Conservation (phyloP, 371 early-diverging fungal species). For the Mortierella sp. region DNA sequence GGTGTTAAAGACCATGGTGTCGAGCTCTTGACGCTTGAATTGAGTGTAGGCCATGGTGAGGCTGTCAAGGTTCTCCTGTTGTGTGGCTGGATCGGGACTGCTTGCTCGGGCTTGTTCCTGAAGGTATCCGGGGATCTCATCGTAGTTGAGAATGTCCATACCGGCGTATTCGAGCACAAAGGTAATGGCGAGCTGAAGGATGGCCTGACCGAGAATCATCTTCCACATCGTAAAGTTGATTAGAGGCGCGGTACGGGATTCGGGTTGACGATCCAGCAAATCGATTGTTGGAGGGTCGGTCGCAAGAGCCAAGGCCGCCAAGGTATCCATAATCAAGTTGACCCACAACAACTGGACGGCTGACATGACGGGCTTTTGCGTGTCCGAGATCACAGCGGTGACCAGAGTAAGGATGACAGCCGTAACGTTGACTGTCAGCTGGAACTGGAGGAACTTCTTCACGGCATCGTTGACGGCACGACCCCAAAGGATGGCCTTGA, state of each 20-base stretch:
- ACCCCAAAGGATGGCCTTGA: conserved; percentile 85
- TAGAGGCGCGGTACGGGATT: conserved; percentile 72
- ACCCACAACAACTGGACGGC: conserved; percentile 87
- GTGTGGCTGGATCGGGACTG: not conserved
- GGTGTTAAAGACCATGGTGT: conserved; percentile 80
- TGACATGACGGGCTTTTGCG: conserved; percentile 69
- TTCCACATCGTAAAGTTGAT: conserved; percentile 82
- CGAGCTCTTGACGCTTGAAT: conserved; percentile 57
- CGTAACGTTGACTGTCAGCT: conserved; percentile 82
- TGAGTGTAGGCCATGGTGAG: conserved; percentile 13
- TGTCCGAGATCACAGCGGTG: conserved; percentile 66
- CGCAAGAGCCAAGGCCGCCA: conserved; percentile 83
- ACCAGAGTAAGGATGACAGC: conserved; percentile 78
- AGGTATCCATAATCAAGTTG: conserved; percentile 86
- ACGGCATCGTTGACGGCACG: conserved; percentile 84
- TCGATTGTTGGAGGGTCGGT: conserved; percentile 81
- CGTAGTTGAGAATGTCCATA: conserved; percentile 58
- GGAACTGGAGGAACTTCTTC: conserved; percentile 87
- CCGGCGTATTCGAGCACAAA: conserved; percentile 69
- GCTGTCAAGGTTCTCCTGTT: not conserved
- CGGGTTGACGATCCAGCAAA: conserved; percentile 73
- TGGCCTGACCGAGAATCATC: conserved; percentile 75
- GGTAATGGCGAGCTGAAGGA: conserved; percentile 72
- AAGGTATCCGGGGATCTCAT: conserved; percentile 13
- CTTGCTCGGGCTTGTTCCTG: not conserved